A percentile compares a stretch with the other conserved stretches of the same genome.
Conservation (phyloP, 108 stramenopile species). For the Fragilaria radians region DNA sequence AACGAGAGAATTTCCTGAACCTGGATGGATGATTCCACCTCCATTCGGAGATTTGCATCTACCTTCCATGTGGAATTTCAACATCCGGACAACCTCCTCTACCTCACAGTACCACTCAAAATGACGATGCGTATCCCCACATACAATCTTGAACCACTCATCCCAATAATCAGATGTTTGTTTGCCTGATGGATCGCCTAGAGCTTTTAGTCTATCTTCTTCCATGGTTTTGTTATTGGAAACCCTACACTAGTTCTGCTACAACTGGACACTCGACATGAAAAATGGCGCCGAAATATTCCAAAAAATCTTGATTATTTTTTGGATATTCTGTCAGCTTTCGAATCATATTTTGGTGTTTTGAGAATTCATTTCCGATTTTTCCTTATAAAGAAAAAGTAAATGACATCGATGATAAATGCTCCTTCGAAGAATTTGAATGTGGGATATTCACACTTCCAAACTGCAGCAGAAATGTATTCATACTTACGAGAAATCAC, state of each 20-base stretch:
- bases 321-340: no score
- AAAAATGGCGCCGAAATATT: no score
- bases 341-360: no score
- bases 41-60: background rate
- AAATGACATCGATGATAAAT: constrained; percentile 1
- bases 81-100: constrained; percentile 11
- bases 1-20: constrained; percentile 14
- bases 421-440: constrained; percentile 49
- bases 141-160: constrained; percentile 15
- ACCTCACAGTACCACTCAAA: constrained; percentile 18
- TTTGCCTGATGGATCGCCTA: constrained; percentile 16
- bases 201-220: background rate
- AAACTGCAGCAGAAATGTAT: constrained; percentile 36
- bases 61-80: background rate
- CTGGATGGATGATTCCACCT: constrained; percentile 12
- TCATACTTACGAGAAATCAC: constrained; percentile 32
- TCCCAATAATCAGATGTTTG: constrained; percentile 16
- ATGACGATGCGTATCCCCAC: constrained; percentile 2
- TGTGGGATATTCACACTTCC: constrained; percentile 32
- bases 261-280: no score
- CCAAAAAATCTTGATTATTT: no score
- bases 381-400: no score
- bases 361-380: no score
- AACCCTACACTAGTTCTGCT: no score
- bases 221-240: no score